Evolutionary conservation across 202 grass and related monocot species (phyloP), one percentile per base, ranked within the genome.

Genomic region (Digitaria exilis): DNA sequence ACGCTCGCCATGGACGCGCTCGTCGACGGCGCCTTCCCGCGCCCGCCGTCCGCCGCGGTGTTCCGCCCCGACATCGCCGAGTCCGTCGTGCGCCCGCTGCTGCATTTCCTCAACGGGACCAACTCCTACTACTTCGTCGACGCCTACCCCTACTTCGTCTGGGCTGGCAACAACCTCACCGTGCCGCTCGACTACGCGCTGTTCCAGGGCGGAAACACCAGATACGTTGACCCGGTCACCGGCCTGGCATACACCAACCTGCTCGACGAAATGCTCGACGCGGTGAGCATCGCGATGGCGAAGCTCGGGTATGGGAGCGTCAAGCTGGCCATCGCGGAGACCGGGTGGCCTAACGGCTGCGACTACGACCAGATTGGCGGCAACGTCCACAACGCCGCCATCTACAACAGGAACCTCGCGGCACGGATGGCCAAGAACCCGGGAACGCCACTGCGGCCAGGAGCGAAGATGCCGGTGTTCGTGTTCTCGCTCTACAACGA

Each of bases 191-290:
- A 90, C 22, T 93, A 94, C 55, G 90, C 93, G 39, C 83, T 98
- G 45, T 89, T 90, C 80, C 49, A 75, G 12, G 77, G 50, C 21
- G 60, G 35, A 6, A 32, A 54, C 41, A 8, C 28, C 24, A 46
- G 62, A 6, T 95, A 95, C 83, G 76, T 89, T 21, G 93, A 98
- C 59, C 90, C 91, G 2, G 85, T 57, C 35, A 93, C 74, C 63
- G 83, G 83, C 19, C 73, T 94, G 35, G 49, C 55, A 1, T 98
- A 98, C 83, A 92, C 80, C 64, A 98, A 98, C 85, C 60, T 98
- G 85, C 80, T 95, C 76, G 91, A 98, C 84, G 79, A 98, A 76
- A 98, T 98, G 92, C 87, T 98, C n/a, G 96, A 98, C 60, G 78
- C 93, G 4, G 91, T 95, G 5, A 65, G 65, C 16, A 74, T 76